Evolutionary conservation across 2,329 filamentous ascomycete species (phyloP).

Genomic region (Metarhizium sp.): DNA sequence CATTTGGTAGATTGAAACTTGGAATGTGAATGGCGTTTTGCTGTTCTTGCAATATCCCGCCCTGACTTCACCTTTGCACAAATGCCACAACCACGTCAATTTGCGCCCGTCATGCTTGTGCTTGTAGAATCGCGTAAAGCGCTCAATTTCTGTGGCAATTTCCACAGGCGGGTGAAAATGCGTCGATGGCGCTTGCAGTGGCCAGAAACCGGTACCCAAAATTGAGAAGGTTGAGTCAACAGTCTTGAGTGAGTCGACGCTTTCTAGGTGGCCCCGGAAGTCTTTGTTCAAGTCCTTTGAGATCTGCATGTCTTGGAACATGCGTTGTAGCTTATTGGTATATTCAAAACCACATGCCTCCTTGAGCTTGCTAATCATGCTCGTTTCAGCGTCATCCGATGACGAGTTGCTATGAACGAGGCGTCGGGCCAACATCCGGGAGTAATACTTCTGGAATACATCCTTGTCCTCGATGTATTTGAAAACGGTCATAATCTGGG

Average conservation of each 20-base stretch:
- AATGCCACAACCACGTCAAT: constrained; percentile 94
- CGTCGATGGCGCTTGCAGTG: constrained; percentile 75
- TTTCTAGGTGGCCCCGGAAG: constrained; percentile 68
- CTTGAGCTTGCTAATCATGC: constrained; percentile 99
- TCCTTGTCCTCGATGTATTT: constrained; percentile 99
- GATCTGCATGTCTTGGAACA: constrained; percentile 99
- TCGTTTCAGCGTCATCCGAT: constrained; percentile 94
- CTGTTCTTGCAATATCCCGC: constrained; percentile 82
- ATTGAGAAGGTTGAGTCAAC: constrained; percentile 86
- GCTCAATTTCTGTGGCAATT: constrained; percentile 79
- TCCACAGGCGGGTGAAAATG: constrained; percentile 81
- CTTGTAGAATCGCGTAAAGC: constrained; percentile 86
- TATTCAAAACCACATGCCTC: constrained; percentile 98
- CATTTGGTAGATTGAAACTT: constrained; percentile 98
- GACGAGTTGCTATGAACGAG: constrained; percentile 92
- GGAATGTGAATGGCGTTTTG: constrained; percentile 92
- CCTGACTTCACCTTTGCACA: constrained; percentile 95
- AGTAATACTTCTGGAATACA: constrained; percentile 99
- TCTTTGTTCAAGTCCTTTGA: constrained; percentile 91
- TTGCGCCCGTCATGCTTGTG: constrained; percentile 96
- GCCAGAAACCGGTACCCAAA: constrained; percentile 96
- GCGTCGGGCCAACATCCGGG: constrained; percentile 88
- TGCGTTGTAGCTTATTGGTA: constrained; percentile 97
- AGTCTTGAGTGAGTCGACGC: constrained; percentile 49
- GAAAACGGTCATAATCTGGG: constrained; percentile 98